A percentile compares a stretch with the other conserved stretches of the same genome.
These are phyloP conservation scores for Mucor racemosus DNA, from an alignment of 371 early-diverging fungal species.

Conservation along the genomic window DNA sequence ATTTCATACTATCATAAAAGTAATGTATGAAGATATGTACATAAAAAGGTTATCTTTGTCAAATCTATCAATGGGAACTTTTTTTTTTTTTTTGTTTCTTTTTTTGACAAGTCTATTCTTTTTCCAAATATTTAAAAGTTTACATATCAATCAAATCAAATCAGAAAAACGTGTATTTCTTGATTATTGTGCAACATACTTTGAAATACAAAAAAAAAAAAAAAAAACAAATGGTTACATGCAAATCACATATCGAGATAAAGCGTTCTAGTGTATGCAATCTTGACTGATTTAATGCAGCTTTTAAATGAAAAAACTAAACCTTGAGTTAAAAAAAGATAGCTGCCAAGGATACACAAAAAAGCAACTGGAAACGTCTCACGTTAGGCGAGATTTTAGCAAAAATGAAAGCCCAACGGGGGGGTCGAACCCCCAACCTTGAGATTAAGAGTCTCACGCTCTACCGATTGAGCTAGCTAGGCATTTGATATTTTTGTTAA, in stretches of 20 bases:
- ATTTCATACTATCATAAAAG: background rate
- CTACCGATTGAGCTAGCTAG: slow-evolving; percentile 97
- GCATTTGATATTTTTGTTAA: no score
- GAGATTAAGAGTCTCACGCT: slow-evolving; percentile 97
- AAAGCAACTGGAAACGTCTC: no score
- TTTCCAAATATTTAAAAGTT: background rate
- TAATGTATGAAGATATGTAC: background rate
- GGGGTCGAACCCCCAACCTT: slow-evolving; percentile 97
- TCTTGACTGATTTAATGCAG: no score
- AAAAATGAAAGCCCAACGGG: slow-evolving; percentile 71
- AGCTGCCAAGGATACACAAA: no score
- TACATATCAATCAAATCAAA: background rate
- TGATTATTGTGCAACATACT: background rate
- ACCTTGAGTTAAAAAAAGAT: no score
- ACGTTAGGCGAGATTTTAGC: background rate
- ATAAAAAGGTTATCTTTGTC: background rate
- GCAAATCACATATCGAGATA: no score
- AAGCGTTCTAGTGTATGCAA: no score
- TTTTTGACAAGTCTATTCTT: background rate
- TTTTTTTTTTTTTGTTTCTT: no score
- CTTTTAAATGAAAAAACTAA: no score
- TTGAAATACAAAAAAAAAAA: background rate
- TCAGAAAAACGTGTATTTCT: background rate
- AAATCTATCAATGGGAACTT: no score
- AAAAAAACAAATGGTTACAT: no score